A percentile compares a stretch with the other conserved stretches of the same genome.
Conservation (phyloP, 2,329 filamentous ascomycete species). For the Fusarium annulatum region DNA sequence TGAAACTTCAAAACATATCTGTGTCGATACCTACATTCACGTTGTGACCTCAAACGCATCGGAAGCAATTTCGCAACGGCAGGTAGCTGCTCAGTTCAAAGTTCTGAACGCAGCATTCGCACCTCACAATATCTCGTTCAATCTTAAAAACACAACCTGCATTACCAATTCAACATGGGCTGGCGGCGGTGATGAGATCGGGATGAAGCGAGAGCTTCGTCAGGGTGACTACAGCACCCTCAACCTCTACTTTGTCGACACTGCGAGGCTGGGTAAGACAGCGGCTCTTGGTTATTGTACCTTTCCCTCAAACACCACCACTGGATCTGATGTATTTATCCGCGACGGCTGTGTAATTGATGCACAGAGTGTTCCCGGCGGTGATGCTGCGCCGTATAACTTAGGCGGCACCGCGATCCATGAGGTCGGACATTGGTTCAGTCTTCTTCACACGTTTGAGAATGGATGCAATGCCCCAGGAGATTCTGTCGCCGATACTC, state of each 20-base stretch:
- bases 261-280: background rate
- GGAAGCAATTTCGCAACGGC: background rate
- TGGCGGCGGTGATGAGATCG: background rate
- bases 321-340: background rate
- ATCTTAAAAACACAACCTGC: background rate
- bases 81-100: background rate
- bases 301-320: background rate
- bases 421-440: slow-evolving; percentile 9
- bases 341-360: background rate
- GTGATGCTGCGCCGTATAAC: background rate
- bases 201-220: background rate
- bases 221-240: background rate
- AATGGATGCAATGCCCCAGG: background rate
- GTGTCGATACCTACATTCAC: background rate
- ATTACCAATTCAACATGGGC: background rate
- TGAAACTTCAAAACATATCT: background rate
- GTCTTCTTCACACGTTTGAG: background rate
- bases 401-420: background rate
- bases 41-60: background rate
- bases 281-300: background rate
- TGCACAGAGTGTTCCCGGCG: background rate
- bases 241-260: background rate
- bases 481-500: background rate
- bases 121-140: background rate
- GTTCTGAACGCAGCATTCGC: background rate